These are phyloP conservation scores for Penicillium samsonianum DNA, from an alignment of 495 filamentous ascomycete genomes.

Conservation along the genomic window DNA sequence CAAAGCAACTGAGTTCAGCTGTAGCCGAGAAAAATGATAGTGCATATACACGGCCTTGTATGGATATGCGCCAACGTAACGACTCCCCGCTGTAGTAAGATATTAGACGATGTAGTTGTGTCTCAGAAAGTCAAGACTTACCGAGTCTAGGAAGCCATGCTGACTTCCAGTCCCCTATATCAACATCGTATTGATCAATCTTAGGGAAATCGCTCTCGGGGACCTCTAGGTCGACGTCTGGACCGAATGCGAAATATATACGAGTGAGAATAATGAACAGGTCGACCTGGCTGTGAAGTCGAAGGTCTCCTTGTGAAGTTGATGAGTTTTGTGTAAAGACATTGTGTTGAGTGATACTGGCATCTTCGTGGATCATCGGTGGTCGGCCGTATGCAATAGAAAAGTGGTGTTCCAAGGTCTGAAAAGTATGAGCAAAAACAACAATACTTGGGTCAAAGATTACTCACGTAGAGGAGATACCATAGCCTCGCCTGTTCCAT, in stretches of 20 bases:
- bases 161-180: conserved; percentile 48
- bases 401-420: conserved; percentile 58
- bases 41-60: conserved; percentile 55
- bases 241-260: conserved; percentile 59
- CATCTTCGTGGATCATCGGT: conserved; percentile 57
- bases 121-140: conserved; percentile 19
- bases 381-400: conserved; percentile 57
- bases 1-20: conserved; percentile 59
- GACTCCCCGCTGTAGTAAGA: conserved; percentile 41
- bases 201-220: conserved; percentile 46
- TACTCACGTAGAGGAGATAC: conserved; percentile 56
- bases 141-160: conserved; percentile 53
- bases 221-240: conserved; percentile 56
- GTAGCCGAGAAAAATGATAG: conserved; percentile 57
- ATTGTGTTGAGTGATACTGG: conserved; percentile 53
- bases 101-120: neutral
- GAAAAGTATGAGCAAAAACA: conserved; percentile 19
- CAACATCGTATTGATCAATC: conserved; percentile 47
- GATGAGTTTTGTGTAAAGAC: conserved; percentile 46
- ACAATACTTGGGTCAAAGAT: neutral
- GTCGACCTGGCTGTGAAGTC: conserved; percentile 59
- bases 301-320: conserved; percentile 51
- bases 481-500: conserved; percentile 49
- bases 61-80: conserved; percentile 54
- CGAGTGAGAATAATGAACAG: conserved; percentile 59